Percentiles rank a stretch among this genome's conserved stretches.
Evolutionary conservation across 1,284 basidiomycete species (phyloP).

Genomic region (Ganoderma lucidum): DNA sequence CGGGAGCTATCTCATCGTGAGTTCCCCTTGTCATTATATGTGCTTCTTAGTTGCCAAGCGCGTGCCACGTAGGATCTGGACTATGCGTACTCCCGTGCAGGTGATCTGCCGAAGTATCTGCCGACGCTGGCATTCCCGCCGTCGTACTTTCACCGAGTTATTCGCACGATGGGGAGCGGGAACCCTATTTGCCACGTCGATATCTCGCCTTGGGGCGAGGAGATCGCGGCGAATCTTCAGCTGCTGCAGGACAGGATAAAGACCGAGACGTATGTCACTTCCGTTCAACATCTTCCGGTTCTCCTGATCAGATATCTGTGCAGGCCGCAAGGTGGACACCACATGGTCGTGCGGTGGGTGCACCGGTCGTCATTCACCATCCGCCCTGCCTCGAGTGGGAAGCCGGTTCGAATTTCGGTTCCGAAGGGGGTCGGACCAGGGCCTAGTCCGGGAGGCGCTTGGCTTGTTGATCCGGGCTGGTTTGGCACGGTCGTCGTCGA

Average conservation of each 20-base stretch:
- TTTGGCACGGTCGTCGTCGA: constrained; percentile 82
- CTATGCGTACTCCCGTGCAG: constrained; percentile 75
- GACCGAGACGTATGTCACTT: constrained; percentile 74
- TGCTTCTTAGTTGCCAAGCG: constrained; percentile 15
- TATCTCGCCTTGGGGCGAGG: constrained; percentile 75
- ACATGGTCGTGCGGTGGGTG: constrained; percentile 84
- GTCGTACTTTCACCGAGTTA: constrained; percentile 85
- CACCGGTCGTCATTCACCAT: constrained; percentile 79
- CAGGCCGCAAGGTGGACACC: constrained; percentile 77
- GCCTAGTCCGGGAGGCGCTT: constrained; percentile 47
- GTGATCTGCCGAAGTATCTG: constrained; percentile 80
- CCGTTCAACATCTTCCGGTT: neutral
- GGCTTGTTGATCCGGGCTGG: constrained; percentile 77
- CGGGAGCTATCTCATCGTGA: constrained; percentile 81
- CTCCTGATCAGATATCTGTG: neutral
- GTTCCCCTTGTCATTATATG: constrained; percentile 40
- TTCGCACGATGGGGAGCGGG: constrained; percentile 61
- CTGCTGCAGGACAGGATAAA: constrained; percentile 79
- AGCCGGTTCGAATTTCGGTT: constrained; percentile 38
- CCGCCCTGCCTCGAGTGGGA: constrained; percentile 47
- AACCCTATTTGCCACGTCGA: constrained; percentile 81
- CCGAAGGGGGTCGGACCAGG: constrained; percentile 38
- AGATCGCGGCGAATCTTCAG: constrained; percentile 76
- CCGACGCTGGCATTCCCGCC: constrained; percentile 80
- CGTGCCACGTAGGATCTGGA: constrained; percentile 70